A percentile compares a stretch with the other conserved stretches of the same genome.
Conservation (phyloP, 768 basidiomycete species). For the Tulasnella sp. region DNA sequence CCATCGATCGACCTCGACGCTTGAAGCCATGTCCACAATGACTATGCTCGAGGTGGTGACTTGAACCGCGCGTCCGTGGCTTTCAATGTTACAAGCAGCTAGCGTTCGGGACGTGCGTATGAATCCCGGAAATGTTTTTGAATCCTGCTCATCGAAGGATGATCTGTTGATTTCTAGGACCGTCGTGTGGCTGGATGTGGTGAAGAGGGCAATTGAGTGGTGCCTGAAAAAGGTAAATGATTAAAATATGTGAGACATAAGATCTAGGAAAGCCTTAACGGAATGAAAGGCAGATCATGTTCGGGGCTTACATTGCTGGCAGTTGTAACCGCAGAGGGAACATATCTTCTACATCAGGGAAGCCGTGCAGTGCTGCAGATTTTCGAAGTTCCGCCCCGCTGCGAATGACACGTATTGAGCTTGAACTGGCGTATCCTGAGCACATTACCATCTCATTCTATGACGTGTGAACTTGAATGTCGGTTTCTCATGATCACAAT, state of each 20-base stretch:
- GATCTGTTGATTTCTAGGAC: slow-evolving; percentile 42
- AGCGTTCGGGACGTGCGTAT: slow-evolving; percentile 44
- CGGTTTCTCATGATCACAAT: no score
- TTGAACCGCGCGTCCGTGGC: slow-evolving; percentile 56
- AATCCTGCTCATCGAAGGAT: slow-evolving; percentile 31
- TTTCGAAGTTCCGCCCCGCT: slow-evolving; percentile 75
- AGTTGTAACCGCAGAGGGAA: slow-evolving; percentile 48
- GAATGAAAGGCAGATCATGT: neutral
- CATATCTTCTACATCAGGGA: slow-evolving; percentile 44
- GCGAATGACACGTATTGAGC: slow-evolving; percentile 64
- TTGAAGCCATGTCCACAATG: slow-evolving; percentile 39
- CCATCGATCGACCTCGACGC: slow-evolving; percentile 18
- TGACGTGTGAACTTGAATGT: no score
- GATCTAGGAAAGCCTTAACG: neutral
- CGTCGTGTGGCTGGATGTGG: slow-evolving; percentile 44
- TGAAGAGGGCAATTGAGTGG: slow-evolving; percentile 42
- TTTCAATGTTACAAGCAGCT: slow-evolving; percentile 46
- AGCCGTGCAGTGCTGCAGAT: slow-evolving; percentile 43
- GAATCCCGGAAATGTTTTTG: slow-evolving; percentile 33
- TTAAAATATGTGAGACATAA: neutral
- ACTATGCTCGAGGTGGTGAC: slow-evolving; percentile 49
- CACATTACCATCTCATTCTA: slow-evolving; percentile 78
- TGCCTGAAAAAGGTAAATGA: slow-evolving; percentile 12
- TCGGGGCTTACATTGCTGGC: slow-evolving; percentile 27
- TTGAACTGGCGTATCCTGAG: slow-evolving; percentile 68